Evolutionary conservation across 176 grass and related monocot genomes (phyloP).

Genomic region (Raddia guianensis): DNA sequence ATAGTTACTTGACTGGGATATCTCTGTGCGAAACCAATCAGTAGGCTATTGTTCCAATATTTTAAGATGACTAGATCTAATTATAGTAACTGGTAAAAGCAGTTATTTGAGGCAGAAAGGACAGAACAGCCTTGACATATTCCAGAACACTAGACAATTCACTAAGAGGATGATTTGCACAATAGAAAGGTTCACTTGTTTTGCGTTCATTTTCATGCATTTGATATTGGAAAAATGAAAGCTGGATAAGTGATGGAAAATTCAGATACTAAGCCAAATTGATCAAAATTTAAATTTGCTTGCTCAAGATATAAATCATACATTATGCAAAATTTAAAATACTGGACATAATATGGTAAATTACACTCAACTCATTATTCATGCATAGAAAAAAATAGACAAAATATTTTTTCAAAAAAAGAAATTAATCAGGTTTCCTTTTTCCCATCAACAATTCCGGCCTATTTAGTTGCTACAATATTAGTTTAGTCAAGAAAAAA

Average conservation of each 20-base stretch:
- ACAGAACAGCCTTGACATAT: constrained; percentile 15
- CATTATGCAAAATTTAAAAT: neutral
- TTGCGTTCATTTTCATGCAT: neutral
- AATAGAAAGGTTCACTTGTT: neutral
- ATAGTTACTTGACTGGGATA: constrained; percentile 31
- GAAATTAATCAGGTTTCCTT: neutral
- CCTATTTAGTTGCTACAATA: neutral
- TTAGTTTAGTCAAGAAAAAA: neutral
- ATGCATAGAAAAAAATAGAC: neutral
- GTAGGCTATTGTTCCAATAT: neutral
- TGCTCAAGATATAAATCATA: neutral
- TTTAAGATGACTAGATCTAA: constrained; percentile 4
- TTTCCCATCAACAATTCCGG: neutral
- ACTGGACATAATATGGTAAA: neutral
- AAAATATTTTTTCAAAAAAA: neutral
- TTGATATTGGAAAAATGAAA: neutral
- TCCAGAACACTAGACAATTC: neutral
- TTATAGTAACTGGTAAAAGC: neutral
- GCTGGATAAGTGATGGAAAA: neutral
- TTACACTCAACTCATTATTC: neutral
- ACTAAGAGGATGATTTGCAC: neutral
- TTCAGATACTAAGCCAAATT: neutral
- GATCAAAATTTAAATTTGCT: neutral
- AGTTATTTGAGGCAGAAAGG: constrained; percentile 5
- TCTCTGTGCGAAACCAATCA: constrained; percentile 2